Conservation (phyloP, 495 filamentous ascomycete genomes). For the Talaromyces trachyspermus region DNA sequence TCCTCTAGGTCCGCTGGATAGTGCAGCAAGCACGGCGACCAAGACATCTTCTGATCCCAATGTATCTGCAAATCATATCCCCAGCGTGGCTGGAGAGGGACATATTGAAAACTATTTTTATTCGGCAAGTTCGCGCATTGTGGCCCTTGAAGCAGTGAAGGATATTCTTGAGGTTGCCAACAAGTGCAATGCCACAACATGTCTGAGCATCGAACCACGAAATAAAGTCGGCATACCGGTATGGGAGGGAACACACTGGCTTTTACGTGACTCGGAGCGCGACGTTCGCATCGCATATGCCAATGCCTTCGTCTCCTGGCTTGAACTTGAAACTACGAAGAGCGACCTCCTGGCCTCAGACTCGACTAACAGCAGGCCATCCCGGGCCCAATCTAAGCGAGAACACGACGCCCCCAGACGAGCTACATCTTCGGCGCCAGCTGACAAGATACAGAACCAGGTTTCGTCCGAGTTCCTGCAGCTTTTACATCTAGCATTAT, state of each 20-base stretch:
- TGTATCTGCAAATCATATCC: conserved; percentile 25
- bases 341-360: conserved; percentile 56
- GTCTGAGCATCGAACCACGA: conserved; percentile 56
- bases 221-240: conserved; percentile 67
- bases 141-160: conserved; percentile 73
- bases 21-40: conserved; percentile 16
- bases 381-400: conserved; percentile 21
- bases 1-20: conserved; percentile 39
- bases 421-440: conserved; percentile 49
- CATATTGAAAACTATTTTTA: conserved; percentile 61
- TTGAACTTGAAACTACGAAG: conserved; percentile 67
- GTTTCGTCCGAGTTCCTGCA: conserved; percentile 63
- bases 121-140: conserved; percentile 63
- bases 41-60: conserved; percentile 37
- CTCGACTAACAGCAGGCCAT: conserved; percentile 40
- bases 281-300: conserved; percentile 75
- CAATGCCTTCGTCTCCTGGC: conserved; percentile 74
- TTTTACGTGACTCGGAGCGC: conserved; percentile 68
- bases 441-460: conserved; percentile 41
- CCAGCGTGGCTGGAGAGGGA: conserved; percentile 35
- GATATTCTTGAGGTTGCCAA: conserved; percentile 75
- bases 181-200: conserved; percentile 47
- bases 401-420: conserved; percentile 45
- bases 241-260: conserved; percentile 90
- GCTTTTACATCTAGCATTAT: conserved; percentile 78